A percentile compares a stretch with the other conserved stretches of the same genome.
Conservation (phyloP, 2,329 filamentous ascomycete species). For the Trichoderma guizhouense region DNA sequence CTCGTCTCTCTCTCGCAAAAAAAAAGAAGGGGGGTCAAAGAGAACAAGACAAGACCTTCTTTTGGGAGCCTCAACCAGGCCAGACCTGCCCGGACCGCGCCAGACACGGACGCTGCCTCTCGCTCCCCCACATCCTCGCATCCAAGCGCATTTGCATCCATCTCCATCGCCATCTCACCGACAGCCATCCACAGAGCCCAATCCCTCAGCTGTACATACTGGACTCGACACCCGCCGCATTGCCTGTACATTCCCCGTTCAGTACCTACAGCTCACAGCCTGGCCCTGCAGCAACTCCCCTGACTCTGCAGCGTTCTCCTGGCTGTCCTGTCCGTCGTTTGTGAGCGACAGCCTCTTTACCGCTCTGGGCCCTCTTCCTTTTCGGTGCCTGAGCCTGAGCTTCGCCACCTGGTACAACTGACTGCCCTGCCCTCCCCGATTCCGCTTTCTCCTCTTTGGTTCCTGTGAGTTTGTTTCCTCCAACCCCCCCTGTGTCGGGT, state of each 20-base stretch:
- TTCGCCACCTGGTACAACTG: conserved; percentile 15
- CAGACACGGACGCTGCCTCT: neutral
- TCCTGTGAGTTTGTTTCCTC: conserved; percentile 7
- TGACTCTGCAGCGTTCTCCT: neutral
- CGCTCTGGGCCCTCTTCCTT: neutral
- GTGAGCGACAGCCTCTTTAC: conserved; percentile 6
- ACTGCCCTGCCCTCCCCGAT: conserved; percentile 8
- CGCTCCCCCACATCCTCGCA: neutral
- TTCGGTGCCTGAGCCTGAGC: conserved; percentile 19
- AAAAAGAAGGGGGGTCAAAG: neutral
- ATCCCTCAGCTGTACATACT: conserved; percentile 15
- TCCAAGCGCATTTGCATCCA: conserved; percentile 1
- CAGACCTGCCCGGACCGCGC: neutral
- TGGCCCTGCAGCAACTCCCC: conserved; percentile 7
- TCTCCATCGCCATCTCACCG: conserved; percentile 8
- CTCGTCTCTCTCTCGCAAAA: neutral
- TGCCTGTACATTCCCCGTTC: neutral
- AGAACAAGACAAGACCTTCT: neutral
- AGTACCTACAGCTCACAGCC: neutral
- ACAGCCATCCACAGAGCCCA: neutral
- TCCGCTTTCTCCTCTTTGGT: conserved; percentile 8
- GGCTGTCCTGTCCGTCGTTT: neutral
- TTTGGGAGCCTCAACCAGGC: neutral
- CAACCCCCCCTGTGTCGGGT: conserved; percentile 4
- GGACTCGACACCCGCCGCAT: neutral